Evolutionary conservation across 2,329 filamentous ascomycete genomes (phyloP).

Genomic region (Chaetomium sp.): DNA sequence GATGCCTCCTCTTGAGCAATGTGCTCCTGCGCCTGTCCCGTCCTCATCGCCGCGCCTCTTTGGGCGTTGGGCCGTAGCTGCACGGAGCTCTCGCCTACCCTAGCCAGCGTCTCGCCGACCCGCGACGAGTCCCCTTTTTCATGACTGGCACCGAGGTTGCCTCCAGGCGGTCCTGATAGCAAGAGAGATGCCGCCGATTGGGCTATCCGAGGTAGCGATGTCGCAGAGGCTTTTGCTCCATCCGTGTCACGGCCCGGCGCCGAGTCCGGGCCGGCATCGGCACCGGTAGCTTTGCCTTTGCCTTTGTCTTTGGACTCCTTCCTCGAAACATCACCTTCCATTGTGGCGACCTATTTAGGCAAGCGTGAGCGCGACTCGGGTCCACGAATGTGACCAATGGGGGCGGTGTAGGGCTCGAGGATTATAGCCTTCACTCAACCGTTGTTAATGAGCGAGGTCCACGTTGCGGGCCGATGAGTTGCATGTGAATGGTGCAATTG

Average conservation of each 20-base stretch:
- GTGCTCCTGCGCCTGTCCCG: constrained; percentile 37
- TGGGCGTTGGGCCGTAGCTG: constrained; percentile 24
- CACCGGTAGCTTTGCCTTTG: constrained; percentile 21
- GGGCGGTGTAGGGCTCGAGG: background rate
- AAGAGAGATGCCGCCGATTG: constrained; percentile 37
- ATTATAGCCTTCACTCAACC: background rate
- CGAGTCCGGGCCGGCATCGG: background rate
- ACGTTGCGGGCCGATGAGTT: constrained; percentile 19
- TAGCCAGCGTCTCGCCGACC: constrained; percentile 22
- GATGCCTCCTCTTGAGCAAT: constrained; percentile 39
- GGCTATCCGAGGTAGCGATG: constrained; percentile 35
- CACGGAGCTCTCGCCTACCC: constrained; percentile 33
- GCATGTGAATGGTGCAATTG: constrained; percentile 15
- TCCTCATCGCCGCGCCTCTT: constrained; percentile 36
- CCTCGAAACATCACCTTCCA: constrained; percentile 15
- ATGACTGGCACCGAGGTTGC: constrained; percentile 18
- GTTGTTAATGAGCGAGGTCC: constrained; percentile 21
- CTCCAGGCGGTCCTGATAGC: constrained; percentile 30
- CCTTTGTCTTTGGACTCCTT: constrained; percentile 16
- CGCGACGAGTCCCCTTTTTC: constrained; percentile 35
- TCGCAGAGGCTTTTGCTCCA: background rate
- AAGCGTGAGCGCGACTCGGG: constrained; percentile 1
- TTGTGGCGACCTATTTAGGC: constrained; percentile 3
- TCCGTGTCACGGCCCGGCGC: background rate
- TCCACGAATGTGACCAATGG: constrained; percentile 6